Evolutionary conservation across 148 eudicot genomes (phyloP).

Genomic region (Suaeda aralocaspica): DNA sequence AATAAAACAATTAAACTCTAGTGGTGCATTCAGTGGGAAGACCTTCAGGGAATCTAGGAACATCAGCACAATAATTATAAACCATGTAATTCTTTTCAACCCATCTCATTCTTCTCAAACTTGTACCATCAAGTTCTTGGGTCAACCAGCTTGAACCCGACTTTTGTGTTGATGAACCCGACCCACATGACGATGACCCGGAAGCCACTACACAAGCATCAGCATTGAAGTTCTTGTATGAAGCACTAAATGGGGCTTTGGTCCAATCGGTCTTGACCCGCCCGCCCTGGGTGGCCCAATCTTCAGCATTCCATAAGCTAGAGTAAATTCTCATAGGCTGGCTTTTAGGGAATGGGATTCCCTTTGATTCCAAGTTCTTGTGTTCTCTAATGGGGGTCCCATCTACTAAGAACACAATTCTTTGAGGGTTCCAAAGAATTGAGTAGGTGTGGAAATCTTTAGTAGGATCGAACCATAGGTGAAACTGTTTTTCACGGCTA

Average conservation of each 20-base stretch:
- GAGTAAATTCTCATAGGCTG: slow-evolving; percentile 44
- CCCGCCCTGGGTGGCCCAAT: slow-evolving; percentile 50
- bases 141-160: slow-evolving; percentile 26
- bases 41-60: slow-evolving; percentile 35
- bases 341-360: slow-evolving; percentile 38
- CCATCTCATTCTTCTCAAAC: slow-evolving; percentile 33
- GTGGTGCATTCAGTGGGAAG: slow-evolving; percentile 32
- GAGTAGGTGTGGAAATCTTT: slow-evolving; percentile 29
- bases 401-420: slow-evolving; percentile 35
- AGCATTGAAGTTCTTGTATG: slow-evolving; percentile 31
- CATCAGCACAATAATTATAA: slow-evolving; percentile 42
- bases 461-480: slow-evolving; percentile 32
- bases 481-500: slow-evolving; percentile 26
- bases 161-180: neutral
- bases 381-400: slow-evolving; percentile 37
- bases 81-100: slow-evolving; percentile 40
- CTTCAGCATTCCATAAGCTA: slow-evolving; percentile 44
- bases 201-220: neutral
- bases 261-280: slow-evolving; percentile 43
- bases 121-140: slow-evolving; percentile 32
- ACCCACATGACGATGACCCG: neutral
- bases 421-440: slow-evolving; percentile 27
- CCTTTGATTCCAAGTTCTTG: slow-evolving; percentile 31
- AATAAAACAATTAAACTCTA: too few relatives aligned
- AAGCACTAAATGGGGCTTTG: slow-evolving; percentile 37